phyloP scores from a whole-genome alignment of 306 rosid genomes.

The Rosa rugosa region DNA sequence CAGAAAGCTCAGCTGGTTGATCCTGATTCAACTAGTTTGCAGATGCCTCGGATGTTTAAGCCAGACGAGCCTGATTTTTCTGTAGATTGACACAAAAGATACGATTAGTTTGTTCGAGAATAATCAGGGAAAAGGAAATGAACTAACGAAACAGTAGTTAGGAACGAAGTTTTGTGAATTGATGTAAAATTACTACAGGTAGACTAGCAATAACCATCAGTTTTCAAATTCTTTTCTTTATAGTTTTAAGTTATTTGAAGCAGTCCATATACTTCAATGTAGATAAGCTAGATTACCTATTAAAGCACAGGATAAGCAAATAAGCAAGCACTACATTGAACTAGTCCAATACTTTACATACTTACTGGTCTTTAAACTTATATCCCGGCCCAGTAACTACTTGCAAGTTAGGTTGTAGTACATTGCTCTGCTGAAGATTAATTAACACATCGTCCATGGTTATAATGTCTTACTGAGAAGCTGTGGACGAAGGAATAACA shows the following conservation, averaged over 20 bases:
- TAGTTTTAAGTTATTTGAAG: neutral
- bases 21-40: conserved; percentile 39
- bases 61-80: conserved; percentile 91
- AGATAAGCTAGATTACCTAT: neutral
- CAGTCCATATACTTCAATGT: neutral
- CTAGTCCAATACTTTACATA: neutral
- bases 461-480: neutral
- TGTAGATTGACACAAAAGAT: conserved; percentile 22
- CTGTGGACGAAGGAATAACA: neutral
- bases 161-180: conserved; percentile 26
- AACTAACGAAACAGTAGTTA: conserved; percentile 29
- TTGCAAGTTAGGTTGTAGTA: neutral
- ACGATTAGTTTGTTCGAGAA: conserved; percentile 35
- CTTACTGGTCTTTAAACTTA: neutral
- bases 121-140: conserved; percentile 10
- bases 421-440: no score
- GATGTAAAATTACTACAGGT: conserved; percentile 31
- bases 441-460: neutral
- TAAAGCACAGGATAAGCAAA: neutral
- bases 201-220: conserved; percentile 23
- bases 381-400: neutral
- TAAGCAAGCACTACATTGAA: neutral
- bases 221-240: neutral
- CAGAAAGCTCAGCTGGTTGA: conserved; percentile 39
- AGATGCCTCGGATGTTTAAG: conserved; percentile 76